Conservation (phyloP, 495 filamentous ascomycete genomes). For the Gamarada debralockiae region DNA sequence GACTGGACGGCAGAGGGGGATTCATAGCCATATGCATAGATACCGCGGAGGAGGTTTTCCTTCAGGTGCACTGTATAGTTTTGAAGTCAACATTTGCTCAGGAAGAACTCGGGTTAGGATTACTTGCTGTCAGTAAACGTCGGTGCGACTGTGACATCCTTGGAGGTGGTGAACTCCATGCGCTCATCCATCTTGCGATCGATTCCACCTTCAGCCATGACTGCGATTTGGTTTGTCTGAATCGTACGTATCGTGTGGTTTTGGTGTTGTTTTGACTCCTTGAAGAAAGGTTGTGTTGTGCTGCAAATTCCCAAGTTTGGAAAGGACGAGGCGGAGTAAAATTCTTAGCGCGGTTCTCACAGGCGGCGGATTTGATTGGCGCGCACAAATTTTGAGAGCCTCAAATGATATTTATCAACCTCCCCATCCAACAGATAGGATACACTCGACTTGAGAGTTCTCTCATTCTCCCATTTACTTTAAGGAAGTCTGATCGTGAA, state of each 20-base stretch:
- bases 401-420: too few relatives aligned
- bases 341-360: slow-evolving; percentile 6
- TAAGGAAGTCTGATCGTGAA: too few relatives aligned
- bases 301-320: neutral
- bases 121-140: slow-evolving; percentile 17
- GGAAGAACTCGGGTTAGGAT: slow-evolving; percentile 38
- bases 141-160: slow-evolving; percentile 79
- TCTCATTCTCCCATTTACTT: too few relatives aligned
- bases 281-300: neutral
- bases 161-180: slow-evolving; percentile 97
- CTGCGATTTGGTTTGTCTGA: slow-evolving; percentile 11
- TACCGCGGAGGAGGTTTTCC: slow-evolving; percentile 91
- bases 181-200: slow-evolving; percentile 92
- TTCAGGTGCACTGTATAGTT: slow-evolving; percentile 66
- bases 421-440: too few relatives aligned
- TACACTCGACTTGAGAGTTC: too few relatives aligned
- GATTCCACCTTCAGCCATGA: slow-evolving; percentile 84
- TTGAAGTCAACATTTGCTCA: neutral
- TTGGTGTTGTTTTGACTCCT: neutral
- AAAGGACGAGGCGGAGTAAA: neutral
- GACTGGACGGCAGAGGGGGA: slow-evolving; percentile 96
- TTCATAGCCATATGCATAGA: slow-evolving; percentile 98
- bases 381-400: neutral
- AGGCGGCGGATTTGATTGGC: neutral
- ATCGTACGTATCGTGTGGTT: slow-evolving; percentile 1